These are phyloP conservation scores for Malus hybrid DNA, from an alignment of 331 rosid genomes.

Conservation along the genomic window DNA sequence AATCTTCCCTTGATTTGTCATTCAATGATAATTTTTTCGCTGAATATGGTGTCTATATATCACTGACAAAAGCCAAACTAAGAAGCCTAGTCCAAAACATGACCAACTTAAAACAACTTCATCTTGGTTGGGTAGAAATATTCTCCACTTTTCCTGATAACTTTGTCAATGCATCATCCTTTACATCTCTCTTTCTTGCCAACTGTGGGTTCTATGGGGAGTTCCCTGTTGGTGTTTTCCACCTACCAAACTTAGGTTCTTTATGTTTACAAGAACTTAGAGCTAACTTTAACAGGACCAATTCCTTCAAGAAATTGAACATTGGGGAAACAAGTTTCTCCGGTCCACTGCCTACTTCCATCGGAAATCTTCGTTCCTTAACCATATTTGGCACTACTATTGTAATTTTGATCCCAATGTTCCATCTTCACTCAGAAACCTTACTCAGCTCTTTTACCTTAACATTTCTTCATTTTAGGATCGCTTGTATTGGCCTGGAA, in stretches of 20 bases:
- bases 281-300: background rate
- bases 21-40: too few relatives aligned
- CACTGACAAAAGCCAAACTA: background rate
- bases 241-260: background rate
- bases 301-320: background rate
- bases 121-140: background rate
- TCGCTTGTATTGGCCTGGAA: background rate
- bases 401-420: background rate
- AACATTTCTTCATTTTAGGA: background rate
- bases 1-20: background rate
- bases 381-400: accelerated
- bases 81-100: background rate
- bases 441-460: background rate
- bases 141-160: background rate
- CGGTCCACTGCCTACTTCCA: background rate
- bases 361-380: background rate
- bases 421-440: background rate
- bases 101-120: background rate
- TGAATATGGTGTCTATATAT: too few relatives aligned
- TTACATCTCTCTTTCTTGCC: background rate
- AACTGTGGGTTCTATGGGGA: background rate
- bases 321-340: background rate
- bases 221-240: background rate
- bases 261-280: accelerated
- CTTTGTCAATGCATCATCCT: background rate